Percentiles rank a stretch among this genome's conserved stretches.
phyloP scores from a whole-genome alignment of 2,329 filamentous ascomycete genomes.

The Penicillium verrucosum region DNA sequence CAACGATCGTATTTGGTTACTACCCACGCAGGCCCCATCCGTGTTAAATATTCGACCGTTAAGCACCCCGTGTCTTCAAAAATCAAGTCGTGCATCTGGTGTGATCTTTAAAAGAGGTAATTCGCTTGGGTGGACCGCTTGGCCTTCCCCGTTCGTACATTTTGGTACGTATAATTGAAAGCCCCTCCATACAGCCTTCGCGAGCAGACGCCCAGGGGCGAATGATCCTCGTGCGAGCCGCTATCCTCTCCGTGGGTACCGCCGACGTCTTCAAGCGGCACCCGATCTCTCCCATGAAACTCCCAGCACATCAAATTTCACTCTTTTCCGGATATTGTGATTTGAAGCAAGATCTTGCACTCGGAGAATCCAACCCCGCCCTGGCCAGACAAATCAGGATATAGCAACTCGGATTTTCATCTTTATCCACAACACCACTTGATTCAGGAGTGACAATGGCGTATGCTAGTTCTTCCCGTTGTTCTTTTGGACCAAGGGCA shows the following conservation, averaged over 20 bases:
- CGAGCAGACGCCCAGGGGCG: slow-evolving; percentile 19
- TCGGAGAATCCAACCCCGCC: slow-evolving; percentile 20
- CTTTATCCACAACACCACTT: slow-evolving; percentile 11
- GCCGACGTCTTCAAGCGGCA: slow-evolving; percentile 16
- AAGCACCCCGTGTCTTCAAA: slow-evolving; percentile 2
- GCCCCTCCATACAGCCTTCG: slow-evolving; percentile 26
- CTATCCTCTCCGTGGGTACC: slow-evolving; percentile 22
- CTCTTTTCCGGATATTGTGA: slow-evolving; percentile 11
- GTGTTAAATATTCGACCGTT: slow-evolving; percentile 1
- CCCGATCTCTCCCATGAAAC: slow-evolving; percentile 29
- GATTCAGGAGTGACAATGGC: slow-evolving; percentile 26
- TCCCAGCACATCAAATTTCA: slow-evolving; percentile 19
- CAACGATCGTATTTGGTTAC: slow-evolving; percentile 13
- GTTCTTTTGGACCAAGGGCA: slow-evolving; percentile 7
- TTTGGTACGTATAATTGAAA: slow-evolving; percentile 28
- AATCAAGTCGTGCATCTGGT: slow-evolving; percentile 1
- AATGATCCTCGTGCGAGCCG: slow-evolving; percentile 23
- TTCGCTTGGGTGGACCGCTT: slow-evolving; percentile 11
- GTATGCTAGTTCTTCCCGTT: slow-evolving; percentile 22
- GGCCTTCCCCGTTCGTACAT: slow-evolving; percentile 24
- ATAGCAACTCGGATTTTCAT: slow-evolving; percentile 9
- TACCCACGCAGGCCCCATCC: slow-evolving; percentile 9
- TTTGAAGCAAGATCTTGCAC: slow-evolving; percentile 12
- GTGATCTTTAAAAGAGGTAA: background rate
- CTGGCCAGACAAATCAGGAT: slow-evolving; percentile 9